Base-by-base conservation (phyloP, 768 basidiomycete genomes). In the Psilocybe cyanescens region DNA sequence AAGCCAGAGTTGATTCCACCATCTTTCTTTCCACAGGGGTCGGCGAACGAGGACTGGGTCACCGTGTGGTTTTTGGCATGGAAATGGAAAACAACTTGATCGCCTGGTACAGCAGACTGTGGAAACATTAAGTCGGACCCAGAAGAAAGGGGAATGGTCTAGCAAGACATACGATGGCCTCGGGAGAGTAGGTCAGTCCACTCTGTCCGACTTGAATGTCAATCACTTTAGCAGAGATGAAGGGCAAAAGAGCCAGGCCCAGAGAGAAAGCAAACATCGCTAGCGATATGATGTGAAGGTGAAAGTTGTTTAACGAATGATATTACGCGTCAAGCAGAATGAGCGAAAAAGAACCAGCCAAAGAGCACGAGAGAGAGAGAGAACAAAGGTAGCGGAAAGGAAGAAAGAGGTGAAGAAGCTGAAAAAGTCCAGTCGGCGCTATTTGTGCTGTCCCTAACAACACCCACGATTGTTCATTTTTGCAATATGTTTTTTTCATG, bases 21-120 rank as follows among this genome's bases (percentile, higher is more conserved):
- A 3, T 80, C 78, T 57, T 79, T 79, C 57, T 61, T 69, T 45
- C 81, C 78, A 70, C 86, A 89, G n/a, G 87, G 87, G 63, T 74
- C 71, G 55, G 74, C 76, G 64, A 86, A 83, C 16, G 81, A 76
- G 2, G 80, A 81, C 71, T 83, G 83, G n/a, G 79, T 77, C 39
- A 81, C 81, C 8, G 81, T 81, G 70, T 83, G 82, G 72, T 86
- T 86, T 68, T 81, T 85, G 45, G 83, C 80, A 60, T 82, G 74
- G 75, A 87, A 88, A 61, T 82, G 81, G 76, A 86, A 88, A 60
- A 83, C 78, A 51, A 88, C 84, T 71, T 83, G 82, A 71, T 88
- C 86, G 55, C 86, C 86, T 58, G 75, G 68, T 45, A 75, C 67
- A 17, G 84, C 86, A 59, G 70, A 69, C 83, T 84, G 65, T 17